These are phyloP conservation scores for Blastocystis sp. DNA, from an alignment of 352 stramenopile species.

Conservation along the genomic window DNA sequence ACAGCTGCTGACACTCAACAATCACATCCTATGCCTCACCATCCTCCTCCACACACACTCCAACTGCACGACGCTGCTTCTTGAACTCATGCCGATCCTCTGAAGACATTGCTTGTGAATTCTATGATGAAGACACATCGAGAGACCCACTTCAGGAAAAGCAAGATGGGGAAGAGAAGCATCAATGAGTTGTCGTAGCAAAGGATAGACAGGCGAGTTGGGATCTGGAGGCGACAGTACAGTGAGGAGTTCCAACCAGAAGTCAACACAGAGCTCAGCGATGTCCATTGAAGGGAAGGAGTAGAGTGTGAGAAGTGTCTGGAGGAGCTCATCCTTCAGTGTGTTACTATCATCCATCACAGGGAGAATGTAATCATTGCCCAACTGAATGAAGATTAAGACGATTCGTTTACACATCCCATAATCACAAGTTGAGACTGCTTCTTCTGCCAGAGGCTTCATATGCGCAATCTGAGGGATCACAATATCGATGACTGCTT, in stretches of 20 bases:
- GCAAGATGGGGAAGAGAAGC: constrained; percentile 13
- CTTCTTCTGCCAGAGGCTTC: constrained; percentile 2
- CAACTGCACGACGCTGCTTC: neutral
- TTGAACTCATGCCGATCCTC: neutral
- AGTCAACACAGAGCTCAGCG: constrained; percentile 9
- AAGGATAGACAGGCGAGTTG: neutral
- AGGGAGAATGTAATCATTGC: constrained; percentile 6
- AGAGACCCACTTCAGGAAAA: neutral
- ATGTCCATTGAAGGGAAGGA: constrained; percentile 35
- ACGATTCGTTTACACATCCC: constrained; percentile 17
- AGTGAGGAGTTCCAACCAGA: constrained; percentile 17
- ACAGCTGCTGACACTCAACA: neutral
- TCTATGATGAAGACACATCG: neutral
- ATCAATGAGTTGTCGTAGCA: neutral
- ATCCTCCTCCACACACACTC: neutral
- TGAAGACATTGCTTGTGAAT: neutral
- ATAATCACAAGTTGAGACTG: neutral
- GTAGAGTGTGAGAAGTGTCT: constrained; percentile 28
- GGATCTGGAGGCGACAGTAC: neutral
- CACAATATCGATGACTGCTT: constrained; percentile 2
- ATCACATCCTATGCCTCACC: neutral
- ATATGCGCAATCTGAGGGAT: constrained; percentile 10
- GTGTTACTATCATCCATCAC: constrained; percentile 28
- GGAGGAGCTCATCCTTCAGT: neutral
- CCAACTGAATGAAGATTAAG: constrained; percentile 11